A percentile compares a stretch with the other conserved stretches of the same genome.
These are phyloP conservation scores for Miamiensis avidus DNA, from an alignment of 169 alveolate species.

Conservation along the genomic window DNA sequence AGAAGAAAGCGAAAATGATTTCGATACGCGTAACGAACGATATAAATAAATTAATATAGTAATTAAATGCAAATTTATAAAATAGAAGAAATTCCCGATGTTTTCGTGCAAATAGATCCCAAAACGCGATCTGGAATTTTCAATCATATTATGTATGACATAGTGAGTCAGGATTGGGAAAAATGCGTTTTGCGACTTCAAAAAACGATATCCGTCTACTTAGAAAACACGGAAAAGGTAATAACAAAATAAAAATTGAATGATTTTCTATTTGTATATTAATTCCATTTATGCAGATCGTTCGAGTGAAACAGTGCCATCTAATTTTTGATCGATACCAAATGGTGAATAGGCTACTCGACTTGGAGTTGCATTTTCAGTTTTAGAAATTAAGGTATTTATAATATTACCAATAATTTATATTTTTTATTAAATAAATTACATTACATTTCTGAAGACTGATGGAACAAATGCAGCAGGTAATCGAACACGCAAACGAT, in stretches of 20 bases:
- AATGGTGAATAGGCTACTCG: no score
- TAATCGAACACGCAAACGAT: not conserved
- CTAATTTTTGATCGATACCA: not conserved
- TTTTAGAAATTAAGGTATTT: not conserved
- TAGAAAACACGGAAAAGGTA: not conserved
- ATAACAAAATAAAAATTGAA: no score
- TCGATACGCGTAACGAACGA: no score
- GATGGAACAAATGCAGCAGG: not conserved
- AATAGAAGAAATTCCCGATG: not conserved
- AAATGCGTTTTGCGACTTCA: not conserved
- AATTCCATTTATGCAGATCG: not conserved
- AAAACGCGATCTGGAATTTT: not conserved
- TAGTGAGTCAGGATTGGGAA: not conserved
- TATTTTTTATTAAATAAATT: no score
- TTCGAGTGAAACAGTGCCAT: not conserved
- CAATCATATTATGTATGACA: not conserved
- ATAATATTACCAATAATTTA: no score
- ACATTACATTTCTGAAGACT: not conserved
- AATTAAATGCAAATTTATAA: no score
- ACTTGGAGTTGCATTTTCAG: not conserved
- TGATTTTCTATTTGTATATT: no score
- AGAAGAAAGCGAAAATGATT: no score
- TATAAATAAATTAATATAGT: no score
- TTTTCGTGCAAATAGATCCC: not conserved
- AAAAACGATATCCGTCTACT: not conserved